Base-by-base conservation (phyloP, 495 filamentous ascomycete genomes). In the Talaromyces liani region DNA sequence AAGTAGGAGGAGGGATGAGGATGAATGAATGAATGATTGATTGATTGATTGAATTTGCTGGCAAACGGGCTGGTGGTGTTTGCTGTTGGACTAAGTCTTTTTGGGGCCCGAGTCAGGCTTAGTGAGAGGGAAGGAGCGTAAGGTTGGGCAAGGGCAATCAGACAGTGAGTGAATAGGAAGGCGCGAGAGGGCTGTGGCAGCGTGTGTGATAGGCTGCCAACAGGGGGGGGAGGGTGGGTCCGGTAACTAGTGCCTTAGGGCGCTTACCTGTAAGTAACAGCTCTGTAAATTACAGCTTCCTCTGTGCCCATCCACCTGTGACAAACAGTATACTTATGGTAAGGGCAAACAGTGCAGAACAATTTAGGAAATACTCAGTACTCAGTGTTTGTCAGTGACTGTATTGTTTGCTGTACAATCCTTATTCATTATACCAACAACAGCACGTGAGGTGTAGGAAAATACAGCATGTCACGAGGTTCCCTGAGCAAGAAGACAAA, bases 21-120 rank as follows among this genome's bases (percentile, higher is more conserved):
- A 33, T 36, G 34, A 47, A 61, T 59, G 60, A 45, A 54, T 59
- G 60, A 64, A 33, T 53, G 62, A 66, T 18, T 45, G 55, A 60
- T 2, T 27, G 58, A 47, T 45, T 16, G 33, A 58, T 18, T 49
- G 64, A 24, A 56, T 51, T 36, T 53, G 45, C 16, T 56, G 25
- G 53, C 14, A 14, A 22, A 56, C 18, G 53, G 53, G 25, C 53
- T 24, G 53, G 47, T 22, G 45, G 45, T 16, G 39, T 41, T 41
- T 41, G 39, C 39, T 45, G 39, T 25, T 54, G 33, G 10, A 1
- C 10, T 36, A 36, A 34, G 33, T 36, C 18, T 54, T 54, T 5
- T 54, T 56, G 53, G 53, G 22, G 56, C 18, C 56, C 56, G 56
- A 58, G 56, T 58, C 56, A 36, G 56, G 31, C 53, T 56, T 33